Conservation (phyloP, 2,329 filamentous ascomycete species). For the Aschersonia sp. region DNA sequence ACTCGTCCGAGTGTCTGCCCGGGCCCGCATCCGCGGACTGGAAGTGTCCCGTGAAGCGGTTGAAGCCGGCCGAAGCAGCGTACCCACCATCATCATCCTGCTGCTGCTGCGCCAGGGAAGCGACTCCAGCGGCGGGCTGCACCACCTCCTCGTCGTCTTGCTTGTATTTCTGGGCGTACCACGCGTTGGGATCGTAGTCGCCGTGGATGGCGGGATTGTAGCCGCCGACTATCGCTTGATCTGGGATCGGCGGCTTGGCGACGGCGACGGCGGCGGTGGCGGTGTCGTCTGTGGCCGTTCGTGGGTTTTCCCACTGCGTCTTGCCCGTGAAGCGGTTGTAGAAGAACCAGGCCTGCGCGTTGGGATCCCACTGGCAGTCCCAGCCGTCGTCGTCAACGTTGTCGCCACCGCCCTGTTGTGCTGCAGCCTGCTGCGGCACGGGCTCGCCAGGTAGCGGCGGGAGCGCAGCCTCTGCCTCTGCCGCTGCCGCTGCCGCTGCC, state of each 20-base stretch:
- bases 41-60: slow-evolving; percentile 77
- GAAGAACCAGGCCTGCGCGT: slow-evolving; percentile 62
- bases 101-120: slow-evolving; percentile 6
- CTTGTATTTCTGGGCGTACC: slow-evolving; percentile 59
- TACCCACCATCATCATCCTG: slow-evolving; percentile 37
- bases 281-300: slow-evolving; percentile 37
- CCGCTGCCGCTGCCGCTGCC: slow-evolving; percentile 12
- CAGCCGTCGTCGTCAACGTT: slow-evolving; percentile 57
- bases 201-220: slow-evolving; percentile 97
- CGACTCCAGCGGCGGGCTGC: slow-evolving; percentile 11
- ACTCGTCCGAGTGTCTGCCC: slow-evolving; percentile 72
- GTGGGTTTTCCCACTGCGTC: slow-evolving; percentile 78
- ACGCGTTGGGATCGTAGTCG: slow-evolving; percentile 89
- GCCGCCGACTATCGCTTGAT: slow-evolving; percentile 42
- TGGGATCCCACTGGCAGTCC: slow-evolving; percentile 64
- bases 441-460: slow-evolving; percentile 29
- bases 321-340: slow-evolving; percentile 64
- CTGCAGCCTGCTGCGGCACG: slow-evolving; percentile 16
- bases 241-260: slow-evolving; percentile 10
- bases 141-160: slow-evolving; percentile 11
- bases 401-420: too few species aligned
- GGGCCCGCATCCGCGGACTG: slow-evolving; percentile 53
- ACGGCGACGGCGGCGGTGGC: slow-evolving; percentile 13
- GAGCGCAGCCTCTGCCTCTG: slow-evolving; percentile 11
- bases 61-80: slow-evolving; percentile 62